Evolutionary conservation across 768 basidiomycete species (phyloP).

Genomic region (Lyophyllum decastes): DNA sequence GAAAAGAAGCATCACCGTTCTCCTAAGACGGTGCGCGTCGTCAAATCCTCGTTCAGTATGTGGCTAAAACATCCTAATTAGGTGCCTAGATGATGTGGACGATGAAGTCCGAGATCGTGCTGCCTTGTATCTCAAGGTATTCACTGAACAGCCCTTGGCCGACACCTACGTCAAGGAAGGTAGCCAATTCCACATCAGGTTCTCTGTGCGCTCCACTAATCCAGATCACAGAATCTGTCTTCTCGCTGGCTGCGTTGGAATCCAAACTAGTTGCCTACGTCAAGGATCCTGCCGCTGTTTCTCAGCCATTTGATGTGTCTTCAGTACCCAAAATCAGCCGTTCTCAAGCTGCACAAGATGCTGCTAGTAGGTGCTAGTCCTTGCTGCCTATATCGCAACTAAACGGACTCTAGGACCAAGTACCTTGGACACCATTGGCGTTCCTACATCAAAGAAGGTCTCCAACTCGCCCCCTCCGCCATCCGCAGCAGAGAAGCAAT

Average conservation of each 20-base stretch:
- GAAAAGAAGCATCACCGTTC: conserved; percentile 83
- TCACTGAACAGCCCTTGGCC: conserved; percentile 78
- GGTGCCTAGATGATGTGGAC: conserved; percentile 97
- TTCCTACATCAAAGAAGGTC: conserved; percentile 60
- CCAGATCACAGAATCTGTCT: conserved; percentile 78
- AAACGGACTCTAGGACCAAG: conserved; percentile 65
- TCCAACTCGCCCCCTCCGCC: conserved; percentile 68
- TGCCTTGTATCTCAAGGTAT: conserved; percentile 86
- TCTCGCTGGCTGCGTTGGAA: conserved; percentile 88
- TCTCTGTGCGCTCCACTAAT: conserved; percentile 4
- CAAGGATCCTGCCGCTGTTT: conserved; percentile 71
- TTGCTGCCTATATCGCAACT: conserved; percentile 4
- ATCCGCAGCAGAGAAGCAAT: conserved; percentile 87
- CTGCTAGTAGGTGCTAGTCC: conserved; percentile 62
- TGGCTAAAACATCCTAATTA: conserved; percentile 27
- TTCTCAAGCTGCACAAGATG: conserved; percentile 86
- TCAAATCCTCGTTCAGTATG: background rate
- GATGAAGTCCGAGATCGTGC: conserved; percentile 99
- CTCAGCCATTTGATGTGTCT: conserved; percentile 80
- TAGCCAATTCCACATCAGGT: conserved; percentile 27
- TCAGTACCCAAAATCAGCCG: conserved; percentile 94
- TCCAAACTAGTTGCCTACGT: conserved; percentile 92
- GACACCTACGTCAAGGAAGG: conserved; percentile 93
- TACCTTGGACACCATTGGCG: conserved; percentile 81
- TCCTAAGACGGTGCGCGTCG: conserved; percentile 71